Evolutionary conservation across 805 yeast species (phyloP).

Genomic region (Candida odintsovae): DNA sequence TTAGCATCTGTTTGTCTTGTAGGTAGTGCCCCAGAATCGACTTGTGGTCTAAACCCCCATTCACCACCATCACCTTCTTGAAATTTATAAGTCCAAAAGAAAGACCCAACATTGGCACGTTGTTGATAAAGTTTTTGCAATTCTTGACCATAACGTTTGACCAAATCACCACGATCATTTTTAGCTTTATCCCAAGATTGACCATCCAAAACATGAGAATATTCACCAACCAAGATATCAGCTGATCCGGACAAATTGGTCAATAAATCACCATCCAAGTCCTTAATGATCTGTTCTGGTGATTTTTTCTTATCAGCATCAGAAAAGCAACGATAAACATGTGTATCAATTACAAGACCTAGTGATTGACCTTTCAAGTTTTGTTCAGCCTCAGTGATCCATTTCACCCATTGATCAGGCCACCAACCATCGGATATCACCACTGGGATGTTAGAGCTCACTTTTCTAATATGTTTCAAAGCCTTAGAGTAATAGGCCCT

Average conservation of each 20-base stretch:
- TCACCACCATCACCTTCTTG: conserved; percentile 91
- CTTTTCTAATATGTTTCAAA: conserved; percentile 47
- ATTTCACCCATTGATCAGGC: conserved; percentile 70
- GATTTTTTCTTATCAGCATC: conserved; percentile 62
- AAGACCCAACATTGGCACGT: conserved; percentile 64
- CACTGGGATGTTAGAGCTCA: conserved; percentile 57
- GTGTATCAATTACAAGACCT: conserved; percentile 78
- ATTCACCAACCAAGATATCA: conserved; percentile 84
- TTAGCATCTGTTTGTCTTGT: conserved; percentile 21
- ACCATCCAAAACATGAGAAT: conserved; percentile 80
- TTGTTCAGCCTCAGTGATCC: conserved; percentile 43
- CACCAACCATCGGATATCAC: conserved; percentile 94
- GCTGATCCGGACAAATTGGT: conserved; percentile 45
- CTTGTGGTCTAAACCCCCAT: conserved; percentile 88
- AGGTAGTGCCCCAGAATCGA: conserved; percentile 53
- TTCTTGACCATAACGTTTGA: conserved; percentile 53
- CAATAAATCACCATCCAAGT: conserved; percentile 44
- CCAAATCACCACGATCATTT: conserved; percentile 48
- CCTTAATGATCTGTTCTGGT: conserved; percentile 58
- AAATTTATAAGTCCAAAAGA: conserved; percentile 89
- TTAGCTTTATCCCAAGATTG: conserved; percentile 57
- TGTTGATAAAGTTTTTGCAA: conserved; percentile 43
- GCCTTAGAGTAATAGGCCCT: conserved; percentile 63
- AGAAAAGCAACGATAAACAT: conserved; percentile 80
- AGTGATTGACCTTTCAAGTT: conserved; percentile 29